These are phyloP conservation scores for Discostella stelligera DNA, from an alignment of 352 stramenopile genomes.

Conservation along the genomic window DNA sequence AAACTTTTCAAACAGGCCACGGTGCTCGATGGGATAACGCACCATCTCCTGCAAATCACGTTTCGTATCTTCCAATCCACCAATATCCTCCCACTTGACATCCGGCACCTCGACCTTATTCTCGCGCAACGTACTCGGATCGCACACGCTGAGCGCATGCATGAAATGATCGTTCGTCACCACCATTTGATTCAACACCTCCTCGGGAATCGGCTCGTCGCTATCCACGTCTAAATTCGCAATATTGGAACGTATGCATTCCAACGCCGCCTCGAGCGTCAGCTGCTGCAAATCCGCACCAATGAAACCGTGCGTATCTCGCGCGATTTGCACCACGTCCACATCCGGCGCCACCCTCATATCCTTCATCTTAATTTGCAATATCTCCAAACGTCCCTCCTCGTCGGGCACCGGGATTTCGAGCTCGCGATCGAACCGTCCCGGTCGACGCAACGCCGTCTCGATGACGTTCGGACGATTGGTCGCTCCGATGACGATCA, in stretches of 20 bases:
- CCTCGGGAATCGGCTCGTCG: constrained; percentile 71
- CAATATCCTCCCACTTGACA: constrained; percentile 96
- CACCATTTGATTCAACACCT: constrained; percentile 72
- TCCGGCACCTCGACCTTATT: constrained; percentile 89
- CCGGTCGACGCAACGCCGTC: constrained; percentile 79
- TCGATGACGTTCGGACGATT: constrained; percentile 93
- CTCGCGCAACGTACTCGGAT: constrained; percentile 94
- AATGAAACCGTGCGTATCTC: constrained; percentile 93
- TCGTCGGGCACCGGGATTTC: constrained; percentile 81
- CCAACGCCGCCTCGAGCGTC: constrained; percentile 85
- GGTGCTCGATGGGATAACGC: constrained; percentile 95
- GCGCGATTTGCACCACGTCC: constrained; percentile 89
- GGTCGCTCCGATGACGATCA: constrained; percentile 92
- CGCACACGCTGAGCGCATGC: constrained; percentile 88
- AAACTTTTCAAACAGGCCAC: constrained; percentile 95
- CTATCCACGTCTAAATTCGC: constrained; percentile 78
- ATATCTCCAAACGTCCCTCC: constrained; percentile 77
- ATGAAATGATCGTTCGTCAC: constrained; percentile 88
- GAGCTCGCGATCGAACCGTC: constrained; percentile 83
- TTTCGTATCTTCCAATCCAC: constrained; percentile 97
- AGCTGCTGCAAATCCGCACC: constrained; percentile 90
- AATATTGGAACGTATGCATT: constrained; percentile 84
- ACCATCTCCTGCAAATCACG: constrained; percentile 96
- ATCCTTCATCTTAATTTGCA: constrained; percentile 83
- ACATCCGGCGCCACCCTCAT: constrained; percentile 78